A percentile compares a stretch with the other conserved stretches of the same genome.
Evolutionary conservation across 768 basidiomycete genomes (phyloP).

Genomic region (Gloeophyllum trabeum): DNA sequence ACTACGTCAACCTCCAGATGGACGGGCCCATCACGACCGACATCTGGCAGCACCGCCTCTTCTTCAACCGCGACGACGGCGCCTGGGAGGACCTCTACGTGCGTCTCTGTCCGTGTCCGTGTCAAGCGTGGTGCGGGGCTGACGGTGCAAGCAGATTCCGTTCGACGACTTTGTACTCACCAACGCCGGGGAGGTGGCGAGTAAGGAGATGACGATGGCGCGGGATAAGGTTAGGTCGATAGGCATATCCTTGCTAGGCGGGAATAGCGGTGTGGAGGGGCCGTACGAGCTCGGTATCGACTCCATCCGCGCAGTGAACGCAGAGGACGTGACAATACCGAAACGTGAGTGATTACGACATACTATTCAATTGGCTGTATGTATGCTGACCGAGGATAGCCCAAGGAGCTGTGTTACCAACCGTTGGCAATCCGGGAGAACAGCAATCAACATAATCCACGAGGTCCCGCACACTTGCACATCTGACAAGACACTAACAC

Average conservation of each 20-base stretch:
- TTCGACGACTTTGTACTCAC: slow-evolving; percentile 67
- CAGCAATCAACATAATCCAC: too few relatives aligned
- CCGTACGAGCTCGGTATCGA: slow-evolving; percentile 77
- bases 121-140: background rate
- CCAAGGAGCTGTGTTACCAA: too few relatives aligned
- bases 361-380: too few relatives aligned
- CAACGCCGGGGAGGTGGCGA: slow-evolving; percentile 59
- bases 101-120: slow-evolving; percentile 13
- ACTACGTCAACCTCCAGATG: slow-evolving; percentile 90
- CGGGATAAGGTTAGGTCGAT: slow-evolving; percentile 67
- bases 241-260: slow-evolving; percentile 82
- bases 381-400: too few relatives aligned
- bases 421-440: too few relatives aligned
- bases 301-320: slow-evolving; percentile 71
- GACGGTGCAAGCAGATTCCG: slow-evolving; percentile 48
- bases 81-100: slow-evolving; percentile 81
- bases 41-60: slow-evolving; percentile 93
- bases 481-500: too few relatives aligned
- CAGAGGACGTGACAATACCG: slow-evolving; percentile 39
- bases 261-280: slow-evolving; percentile 65
- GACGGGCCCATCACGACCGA: slow-evolving; percentile 72
- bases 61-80: slow-evolving; percentile 52
- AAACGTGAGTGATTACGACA: too few relatives aligned
- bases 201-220: slow-evolving; percentile 66
- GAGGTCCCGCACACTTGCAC: too few relatives aligned